Evolutionary conservation across 495 filamentous ascomycete species (phyloP), one percentile per base, ranked within the genome.

Genomic region (Talaromyces adpressus): DNA sequence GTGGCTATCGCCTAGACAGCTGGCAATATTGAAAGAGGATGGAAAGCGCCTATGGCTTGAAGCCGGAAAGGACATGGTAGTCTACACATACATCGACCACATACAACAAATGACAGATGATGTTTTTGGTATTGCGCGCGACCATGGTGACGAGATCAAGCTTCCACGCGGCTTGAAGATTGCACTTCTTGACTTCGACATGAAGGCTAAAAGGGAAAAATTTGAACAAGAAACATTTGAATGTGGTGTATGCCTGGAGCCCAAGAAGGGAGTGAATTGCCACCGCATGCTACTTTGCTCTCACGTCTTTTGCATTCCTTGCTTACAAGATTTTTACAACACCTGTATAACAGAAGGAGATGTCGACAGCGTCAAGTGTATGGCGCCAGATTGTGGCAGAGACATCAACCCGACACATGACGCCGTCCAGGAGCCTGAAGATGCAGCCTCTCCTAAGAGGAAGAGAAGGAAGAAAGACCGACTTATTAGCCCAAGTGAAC

Each of bases 221-320:
- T 98, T 97, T 65, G 87, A 93, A 63, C 83, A 86, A 61, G 90
- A 86, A 61, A 96, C 92, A 0, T 97, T 92, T 67, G 87, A 94
- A 51, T 98, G 94, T 68, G 91, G 89, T 0, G 85, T 98, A 11
- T 98, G 94, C 71, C 78, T 95, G 41, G 92, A 97, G 71, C 92
- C 92, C 0, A 97, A 97, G 71, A 97, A 97, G 73, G 94, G 94
- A 4, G 67, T 77, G 0, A 83, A 79, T 25, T 98, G 94, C 73
- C 88, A 97, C 74, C 82, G 82, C 4, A 81, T 97, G 71, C 70
- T 87, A 20, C 84, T 85, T 34, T 98, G 94, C 71, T 86, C 83
- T 0, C 94, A 98, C 69, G 92, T 98, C 30, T 98, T 98, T 68
- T 98, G 94, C 71, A 75, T 88, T 39, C 65, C 80, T 3, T 98